Base-by-base conservation (phyloP, 2,329 filamentous ascomycete genomes). In the Dactylellina parvicollis region DNA sequence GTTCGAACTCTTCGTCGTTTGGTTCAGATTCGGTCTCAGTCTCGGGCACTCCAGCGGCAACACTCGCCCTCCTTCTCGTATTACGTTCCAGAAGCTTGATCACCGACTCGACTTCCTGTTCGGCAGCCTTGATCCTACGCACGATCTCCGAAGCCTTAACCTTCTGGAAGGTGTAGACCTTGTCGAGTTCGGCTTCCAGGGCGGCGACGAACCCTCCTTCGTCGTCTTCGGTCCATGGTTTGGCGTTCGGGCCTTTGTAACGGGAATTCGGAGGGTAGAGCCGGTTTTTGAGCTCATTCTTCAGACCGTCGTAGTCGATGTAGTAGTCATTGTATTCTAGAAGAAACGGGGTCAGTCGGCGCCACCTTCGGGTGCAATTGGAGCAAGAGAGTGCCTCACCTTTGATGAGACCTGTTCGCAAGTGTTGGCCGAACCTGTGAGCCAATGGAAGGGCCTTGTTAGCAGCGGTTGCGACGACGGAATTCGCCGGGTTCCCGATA, bases 71-170 rank as follows among this genome's bases (percentile, higher is more conserved):
- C 49, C 70, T 36, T 56, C 9, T 85, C 86, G 75, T 86, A 84
- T 80, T 86, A 60, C 67, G 67, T 56, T 90, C 88, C 54, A 95
- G 84, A 42, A 90, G 88, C 60, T 87, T 86, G 75, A 97, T 90
- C 4, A 97, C 93, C 77, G 96, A 90, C 77, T 87, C 89, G 76
- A 99, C 95, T 80, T 98, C 95, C 79, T 88, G 88, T 82, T 98
- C 92, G 79, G 90, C 93, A 70, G 89, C 87, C 77, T 90, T 89
- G 78, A 99, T 98, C 75, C 94, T 88, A 69, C 93, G 88, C 70
- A 95, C 89, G 78, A 99, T 97, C 83, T 99, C 95, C 81, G 95
- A 92, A 77, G 92, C 91, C 86, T 98, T 98, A 81, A 97, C 90
- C 83, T 96, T 92, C 83, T 98, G 94, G 83, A 98, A 98, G 66